Conservation (phyloP, 2,329 filamentous ascomycete genomes). For the Neopestalotiopsis clavispora region DNA sequence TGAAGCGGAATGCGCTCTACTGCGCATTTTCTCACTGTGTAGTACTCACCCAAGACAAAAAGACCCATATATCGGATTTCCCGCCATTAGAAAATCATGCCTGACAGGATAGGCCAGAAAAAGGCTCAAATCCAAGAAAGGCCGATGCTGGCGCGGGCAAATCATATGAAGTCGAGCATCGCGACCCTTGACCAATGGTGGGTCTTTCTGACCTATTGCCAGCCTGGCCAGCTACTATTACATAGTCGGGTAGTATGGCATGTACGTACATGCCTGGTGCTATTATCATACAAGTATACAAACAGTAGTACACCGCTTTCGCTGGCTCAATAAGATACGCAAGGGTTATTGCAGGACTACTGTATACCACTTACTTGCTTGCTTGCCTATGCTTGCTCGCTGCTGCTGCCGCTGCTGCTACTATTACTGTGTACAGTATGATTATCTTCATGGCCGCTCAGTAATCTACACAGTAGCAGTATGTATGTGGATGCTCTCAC, state of each 20-base stretch:
- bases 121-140: conserved; percentile 1
- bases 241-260: neutral
- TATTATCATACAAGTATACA: neutral
- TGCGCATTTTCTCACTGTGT: neutral
- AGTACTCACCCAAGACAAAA: no score
- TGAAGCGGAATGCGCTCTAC: neutral
- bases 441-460: neutral
- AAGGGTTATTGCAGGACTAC: neutral
- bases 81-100: neutral
- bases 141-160: conserved; percentile 7
- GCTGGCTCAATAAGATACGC: neutral
- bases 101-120: neutral
- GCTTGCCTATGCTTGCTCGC: no score
- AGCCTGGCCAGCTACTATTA: neutral
- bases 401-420: no score
- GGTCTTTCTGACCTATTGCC: neutral
- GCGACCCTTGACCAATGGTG: neutral
- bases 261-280: neutral
- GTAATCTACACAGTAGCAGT: neutral
- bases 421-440: no score
- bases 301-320: neutral
- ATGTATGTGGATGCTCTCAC: neutral
- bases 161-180: neutral
- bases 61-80: neutral
- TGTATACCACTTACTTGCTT: no score